Conservation (phyloP, 805 yeast genomes). For the Zygotorulaspora sp. region DNA sequence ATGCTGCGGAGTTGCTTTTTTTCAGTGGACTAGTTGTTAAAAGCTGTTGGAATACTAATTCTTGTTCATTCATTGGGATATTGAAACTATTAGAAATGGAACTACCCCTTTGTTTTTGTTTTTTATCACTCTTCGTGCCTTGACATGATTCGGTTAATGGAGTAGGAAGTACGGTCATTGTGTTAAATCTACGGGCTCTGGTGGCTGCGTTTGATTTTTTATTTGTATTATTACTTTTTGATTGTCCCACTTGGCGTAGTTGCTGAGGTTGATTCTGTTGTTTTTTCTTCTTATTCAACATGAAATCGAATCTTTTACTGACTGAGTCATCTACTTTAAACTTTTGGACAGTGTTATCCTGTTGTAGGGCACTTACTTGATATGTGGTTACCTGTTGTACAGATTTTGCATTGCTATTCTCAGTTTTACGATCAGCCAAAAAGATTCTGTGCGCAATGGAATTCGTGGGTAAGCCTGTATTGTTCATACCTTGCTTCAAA, state of each 20-base stretch:
- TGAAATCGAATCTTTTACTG: slow-evolving; percentile 34
- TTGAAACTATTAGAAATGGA: slow-evolving; percentile 4
- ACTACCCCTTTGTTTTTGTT: slow-evolving; percentile 7
- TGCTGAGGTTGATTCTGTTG: slow-evolving; percentile 10
- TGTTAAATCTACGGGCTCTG: slow-evolving; percentile 19
- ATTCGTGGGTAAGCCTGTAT: slow-evolving; percentile 23
- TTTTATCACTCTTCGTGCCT: slow-evolving; percentile 1
- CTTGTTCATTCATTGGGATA: slow-evolving; percentile 2
- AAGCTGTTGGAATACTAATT: slow-evolving; percentile 8
- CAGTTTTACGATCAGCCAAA: slow-evolving; percentile 32
- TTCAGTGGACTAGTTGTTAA: slow-evolving; percentile 5
- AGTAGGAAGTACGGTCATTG: slow-evolving; percentile 17
- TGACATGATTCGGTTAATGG: slow-evolving; percentile 5
- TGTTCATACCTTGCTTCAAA: slow-evolving; percentile 16
- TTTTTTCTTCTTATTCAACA: slow-evolving; percentile 28
- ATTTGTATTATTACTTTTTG: slow-evolving; percentile 1
- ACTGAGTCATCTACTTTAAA: slow-evolving; percentile 29
- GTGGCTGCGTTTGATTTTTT: slow-evolving; percentile 8
- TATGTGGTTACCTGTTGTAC: slow-evolving; percentile 17
- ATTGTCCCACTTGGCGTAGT: slow-evolving; percentile 1
- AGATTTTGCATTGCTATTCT: slow-evolving; percentile 12
- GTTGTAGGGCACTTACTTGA: slow-evolving; percentile 26
- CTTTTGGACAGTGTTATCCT: slow-evolving; percentile 26
- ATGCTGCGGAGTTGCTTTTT: slow-evolving; percentile 1
- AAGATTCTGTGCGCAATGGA: slow-evolving; percentile 36